Base-by-base conservation (phyloP, 2,329 filamentous ascomycete species). In the Leptodontidium sp. region DNA sequence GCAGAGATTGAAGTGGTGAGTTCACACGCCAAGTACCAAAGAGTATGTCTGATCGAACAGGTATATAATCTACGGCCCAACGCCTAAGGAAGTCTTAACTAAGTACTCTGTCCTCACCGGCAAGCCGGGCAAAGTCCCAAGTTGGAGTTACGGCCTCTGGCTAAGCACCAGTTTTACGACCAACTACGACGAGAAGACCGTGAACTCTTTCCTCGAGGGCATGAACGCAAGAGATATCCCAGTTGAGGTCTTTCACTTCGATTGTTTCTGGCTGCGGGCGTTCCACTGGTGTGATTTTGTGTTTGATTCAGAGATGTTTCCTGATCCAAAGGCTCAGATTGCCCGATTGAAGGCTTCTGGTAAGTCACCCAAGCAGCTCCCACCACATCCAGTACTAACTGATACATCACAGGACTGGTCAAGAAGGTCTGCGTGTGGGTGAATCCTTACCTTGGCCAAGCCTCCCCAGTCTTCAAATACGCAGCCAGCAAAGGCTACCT, bases 121-220 rank as follows among this genome's bases (percentile, higher is more conserved):
- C 1, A 84, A 84, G 58, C 86, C 91, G 0, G 86, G 84, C 45
- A 84, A 85, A 66, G 86, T 92, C 1, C 92, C 91, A 0, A 85
- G 86, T 35, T 94, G 91, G 92, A 92, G 89, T 71, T 93, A 89
- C 70, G 91, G 91, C 1, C 83, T 93, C 14, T 93, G 91, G 91
- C 83, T 94, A 24, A 93, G 88, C 66, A 94, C 91, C 15, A 91
- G 84, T 38, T 90, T 89, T 76, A 89, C 86, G 1, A 89, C 87
- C 1, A 84, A 84, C 57, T 89, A 90, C 75, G 85, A 87, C 62
- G 87, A 89, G 75, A 77, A 82, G 61, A 89, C 87, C 0, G 87
- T 89, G 4, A 85, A 82, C 9, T 80, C 81, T 17, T 89, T 89
- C 75, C 81, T 89, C 7, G 85, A 88, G 67, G 86, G 86, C 2